Evolutionary conservation across 495 filamentous ascomycete species (phyloP), one percentile per base, ranked within the genome.

Genomic region (Lophiostoma macrostomum): DNA sequence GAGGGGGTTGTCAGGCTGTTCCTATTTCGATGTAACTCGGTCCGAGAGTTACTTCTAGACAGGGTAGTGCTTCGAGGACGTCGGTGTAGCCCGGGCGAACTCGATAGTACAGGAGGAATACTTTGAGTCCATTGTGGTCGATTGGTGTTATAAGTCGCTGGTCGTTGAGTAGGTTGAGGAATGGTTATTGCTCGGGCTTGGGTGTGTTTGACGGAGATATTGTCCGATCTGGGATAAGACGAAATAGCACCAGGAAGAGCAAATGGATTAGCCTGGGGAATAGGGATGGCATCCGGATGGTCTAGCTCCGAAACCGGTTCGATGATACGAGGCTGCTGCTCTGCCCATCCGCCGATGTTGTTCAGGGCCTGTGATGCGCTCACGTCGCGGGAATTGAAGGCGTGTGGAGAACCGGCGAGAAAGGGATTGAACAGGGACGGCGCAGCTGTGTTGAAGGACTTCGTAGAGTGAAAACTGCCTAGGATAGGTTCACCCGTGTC

Each of bases 291-390:
- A 1, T 30, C 46, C 8, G n/a, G 8, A 19, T 41, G 40, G 16
- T 51, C 51, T 18, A 47, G 22, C 24, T 60, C 49, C 5, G 43
- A 14, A 31, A 50, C 29, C 1, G 58, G 51, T 32, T 62, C 58
- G 11, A 45, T 22, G 10, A 34, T 49, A 13, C 31, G 42, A 23
- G 50, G 44, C 12, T 60, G n/a, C n/a, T n/a, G 48, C 5, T 62
- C 58, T 14, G 36, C 42, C 58, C 58, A 62, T 19, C 40, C 32
- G 2, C 58, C 53, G n/a, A 52, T 22, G 27, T 49, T 57, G 23
- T 23, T 22, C 8, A 56, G 49, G 10, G 47, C 58, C 19, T 57
- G 40, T 14, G 56, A 52, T 3, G 53, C 37, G 12, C 47, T 31
- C 13, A 43, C 34, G 23, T 49, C 49, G 31, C 28, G 46, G 20